Percentiles rank a stretch among this genome's conserved stretches.
Conservation (phyloP, 164 flowering plant genomes). For the Aristolochia fimbriata region DNA sequence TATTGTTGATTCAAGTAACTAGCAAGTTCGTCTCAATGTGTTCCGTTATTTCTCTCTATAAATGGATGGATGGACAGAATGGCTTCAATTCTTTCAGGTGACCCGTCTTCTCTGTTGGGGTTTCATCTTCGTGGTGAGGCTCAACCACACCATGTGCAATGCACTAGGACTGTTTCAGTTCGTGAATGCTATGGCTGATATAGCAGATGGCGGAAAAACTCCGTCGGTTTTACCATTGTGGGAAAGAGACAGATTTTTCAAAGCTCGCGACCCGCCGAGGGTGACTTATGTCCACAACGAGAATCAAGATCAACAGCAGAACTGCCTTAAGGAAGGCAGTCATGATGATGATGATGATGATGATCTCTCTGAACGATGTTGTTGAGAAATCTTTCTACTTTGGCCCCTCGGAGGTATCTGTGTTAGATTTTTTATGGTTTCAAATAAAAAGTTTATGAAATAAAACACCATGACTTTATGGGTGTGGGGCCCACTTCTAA, state of each 20-base stretch:
- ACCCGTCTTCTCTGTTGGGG: slow-evolving; percentile 40
- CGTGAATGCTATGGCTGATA: slow-evolving; percentile 17
- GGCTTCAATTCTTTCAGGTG: slow-evolving; percentile 34
- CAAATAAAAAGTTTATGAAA: no score
- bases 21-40: neutral
- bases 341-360: neutral
- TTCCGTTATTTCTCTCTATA: neutral
- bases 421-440: no score
- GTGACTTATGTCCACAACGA: slow-evolving; percentile 15
- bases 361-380: neutral
- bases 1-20: slow-evolving; percentile 11
- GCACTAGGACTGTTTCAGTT: slow-evolving; percentile 21
- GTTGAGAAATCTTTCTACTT: slow-evolving; percentile 19
- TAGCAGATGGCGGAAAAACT: slow-evolving; percentile 15
- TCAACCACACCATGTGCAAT: slow-evolving; percentile 32
- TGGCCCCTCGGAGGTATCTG: slow-evolving; percentile 8
- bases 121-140: slow-evolving; percentile 18
- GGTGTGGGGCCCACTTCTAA: no score
- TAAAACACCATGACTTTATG: no score
- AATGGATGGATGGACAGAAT: neutral
- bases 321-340: no score
- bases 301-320: neutral
- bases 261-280: slow-evolving; percentile 18
- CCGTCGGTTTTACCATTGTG: slow-evolving; percentile 28
- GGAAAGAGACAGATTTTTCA: slow-evolving; percentile 13